Evolutionary conservation across 1,284 basidiomycete species (phyloP).

Genomic region (Marasmius sp.): DNA sequence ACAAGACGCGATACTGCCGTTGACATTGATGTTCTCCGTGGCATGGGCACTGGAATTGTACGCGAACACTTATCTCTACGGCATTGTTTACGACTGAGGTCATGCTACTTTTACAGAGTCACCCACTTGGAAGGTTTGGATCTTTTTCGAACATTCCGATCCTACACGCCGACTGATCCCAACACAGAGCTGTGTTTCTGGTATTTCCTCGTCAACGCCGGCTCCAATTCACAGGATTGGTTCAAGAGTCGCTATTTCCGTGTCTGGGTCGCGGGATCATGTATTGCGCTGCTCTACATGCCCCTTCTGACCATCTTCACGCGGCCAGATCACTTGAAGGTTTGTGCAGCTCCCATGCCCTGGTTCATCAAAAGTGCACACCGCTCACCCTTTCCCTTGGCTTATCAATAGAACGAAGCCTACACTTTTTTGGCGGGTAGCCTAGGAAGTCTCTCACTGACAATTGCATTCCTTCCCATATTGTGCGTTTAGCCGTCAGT

Average conservation of each 20-base stretch:
- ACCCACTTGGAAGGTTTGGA: conserved; percentile 72
- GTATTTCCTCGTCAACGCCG: conserved; percentile 72
- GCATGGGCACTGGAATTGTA: conserved; percentile 76
- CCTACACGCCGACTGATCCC: background rate
- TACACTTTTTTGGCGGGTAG: conserved; percentile 68
- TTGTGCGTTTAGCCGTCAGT: conserved; percentile 39
- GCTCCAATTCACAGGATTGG: conserved; percentile 65
- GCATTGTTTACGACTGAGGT: background rate
- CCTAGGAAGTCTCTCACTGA: conserved; percentile 63
- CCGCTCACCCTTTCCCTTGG: background rate
- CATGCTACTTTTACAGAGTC: conserved; percentile 44
- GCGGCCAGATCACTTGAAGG: conserved; percentile 55
- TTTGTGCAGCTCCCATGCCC: conserved; percentile 27
- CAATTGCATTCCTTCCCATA: conserved; percentile 69
- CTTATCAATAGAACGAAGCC: conserved; percentile 55
- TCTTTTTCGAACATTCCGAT: background rate
- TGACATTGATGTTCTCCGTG: conserved; percentile 60
- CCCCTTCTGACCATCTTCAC: conserved; percentile 66
- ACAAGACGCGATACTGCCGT: conserved; percentile 54
- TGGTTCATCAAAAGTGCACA: background rate
- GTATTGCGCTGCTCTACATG: conserved; percentile 61
- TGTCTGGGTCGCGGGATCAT: conserved; percentile 64
- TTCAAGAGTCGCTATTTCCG: conserved; percentile 74
- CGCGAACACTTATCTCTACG: conserved; percentile 19
- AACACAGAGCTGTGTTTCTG: conserved; percentile 76